These are phyloP conservation scores for Suillus tomentosus DNA, from an alignment of 768 basidiomycete genomes.

Conservation along the genomic window DNA sequence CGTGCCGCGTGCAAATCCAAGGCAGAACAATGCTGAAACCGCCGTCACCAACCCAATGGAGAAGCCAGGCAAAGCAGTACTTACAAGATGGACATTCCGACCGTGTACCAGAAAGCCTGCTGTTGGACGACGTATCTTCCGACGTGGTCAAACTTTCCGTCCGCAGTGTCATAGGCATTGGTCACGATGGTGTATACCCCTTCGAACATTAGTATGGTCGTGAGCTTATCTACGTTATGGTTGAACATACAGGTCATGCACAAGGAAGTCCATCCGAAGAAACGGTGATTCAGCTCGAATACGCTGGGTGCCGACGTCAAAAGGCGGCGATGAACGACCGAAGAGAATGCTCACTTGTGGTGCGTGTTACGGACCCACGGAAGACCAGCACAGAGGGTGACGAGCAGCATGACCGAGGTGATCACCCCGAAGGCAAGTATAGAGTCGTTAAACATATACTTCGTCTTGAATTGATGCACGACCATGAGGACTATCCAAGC, in stretches of 20 bases:
- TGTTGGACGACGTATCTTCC: constrained; percentile 58
- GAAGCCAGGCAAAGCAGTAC: constrained; percentile 22
- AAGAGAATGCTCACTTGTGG: constrained; percentile 60
- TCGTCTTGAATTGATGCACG: constrained; percentile 53
- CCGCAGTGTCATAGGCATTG: constrained; percentile 59
- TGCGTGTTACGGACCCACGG: constrained; percentile 82
- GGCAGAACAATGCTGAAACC: constrained; percentile 62
- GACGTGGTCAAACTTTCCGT: constrained; percentile 57
- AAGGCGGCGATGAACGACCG: neutral
- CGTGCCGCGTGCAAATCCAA: constrained; percentile 76
- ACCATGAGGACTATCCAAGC: constrained; percentile 70
- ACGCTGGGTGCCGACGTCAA: constrained; percentile 43
- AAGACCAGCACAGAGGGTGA: constrained; percentile 66
- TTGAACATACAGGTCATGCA: constrained; percentile 44
- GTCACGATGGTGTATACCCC: constrained; percentile 71
- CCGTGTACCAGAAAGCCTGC: constrained; percentile 78
- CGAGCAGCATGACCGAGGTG: constrained; percentile 55
- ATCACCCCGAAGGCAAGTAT: constrained; percentile 64
- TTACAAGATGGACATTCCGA: constrained; percentile 74
- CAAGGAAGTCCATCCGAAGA: constrained; percentile 73
- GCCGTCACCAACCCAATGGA: constrained; percentile 12
- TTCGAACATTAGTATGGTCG: constrained; percentile 32
- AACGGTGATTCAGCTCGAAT: constrained; percentile 80
- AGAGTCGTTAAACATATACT: constrained; percentile 51
- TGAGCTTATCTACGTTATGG: neutral